Conservation (phyloP, 2,329 filamentous ascomycete species). For the Cercospora sojina region DNA sequence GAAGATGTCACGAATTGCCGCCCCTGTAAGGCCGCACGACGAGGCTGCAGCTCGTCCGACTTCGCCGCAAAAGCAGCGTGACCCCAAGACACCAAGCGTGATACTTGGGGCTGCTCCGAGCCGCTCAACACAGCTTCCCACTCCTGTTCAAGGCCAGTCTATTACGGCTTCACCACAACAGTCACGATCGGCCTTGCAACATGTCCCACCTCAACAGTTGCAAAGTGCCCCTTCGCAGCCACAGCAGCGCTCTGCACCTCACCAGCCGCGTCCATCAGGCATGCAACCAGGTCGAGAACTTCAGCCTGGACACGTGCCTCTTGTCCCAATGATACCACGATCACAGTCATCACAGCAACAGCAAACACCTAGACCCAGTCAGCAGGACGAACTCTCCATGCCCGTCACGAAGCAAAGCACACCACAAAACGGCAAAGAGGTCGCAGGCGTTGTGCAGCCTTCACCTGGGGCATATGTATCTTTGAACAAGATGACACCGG, state of each 20-base stretch:
- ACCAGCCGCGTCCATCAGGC: not conserved
- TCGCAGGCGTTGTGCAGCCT: constrained; percentile 5
- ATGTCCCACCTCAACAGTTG: not conserved
- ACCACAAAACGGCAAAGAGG: constrained; percentile 14
- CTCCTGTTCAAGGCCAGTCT: not conserved
- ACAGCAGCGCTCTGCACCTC: not conserved
- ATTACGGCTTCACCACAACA: not conserved
- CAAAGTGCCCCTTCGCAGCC: not conserved
- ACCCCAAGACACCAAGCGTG: not conserved
- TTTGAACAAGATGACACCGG: constrained; percentile 31
- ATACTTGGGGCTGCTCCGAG: not conserved
- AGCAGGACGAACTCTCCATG: constrained; percentile 16
- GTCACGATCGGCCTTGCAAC: not conserved
- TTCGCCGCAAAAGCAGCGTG: constrained; percentile 2
- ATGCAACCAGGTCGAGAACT: not conserved
- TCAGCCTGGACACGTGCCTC: constrained; percentile 9
- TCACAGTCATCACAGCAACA: constrained; percentile 1
- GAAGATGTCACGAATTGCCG: not conserved
- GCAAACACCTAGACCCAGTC: constrained; percentile 13
- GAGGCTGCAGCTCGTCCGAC: not conserved
- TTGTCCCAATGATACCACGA: not conserved
- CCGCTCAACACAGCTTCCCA: not conserved
- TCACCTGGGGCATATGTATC: constrained; percentile 26
- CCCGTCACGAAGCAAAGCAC: constrained; percentile 16
- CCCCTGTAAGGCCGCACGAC: not conserved